Evolutionary conservation across 1,284 basidiomycete species (phyloP), one percentile per base, ranked within the genome.

Genomic region (Prillingera fragicola): DNA sequence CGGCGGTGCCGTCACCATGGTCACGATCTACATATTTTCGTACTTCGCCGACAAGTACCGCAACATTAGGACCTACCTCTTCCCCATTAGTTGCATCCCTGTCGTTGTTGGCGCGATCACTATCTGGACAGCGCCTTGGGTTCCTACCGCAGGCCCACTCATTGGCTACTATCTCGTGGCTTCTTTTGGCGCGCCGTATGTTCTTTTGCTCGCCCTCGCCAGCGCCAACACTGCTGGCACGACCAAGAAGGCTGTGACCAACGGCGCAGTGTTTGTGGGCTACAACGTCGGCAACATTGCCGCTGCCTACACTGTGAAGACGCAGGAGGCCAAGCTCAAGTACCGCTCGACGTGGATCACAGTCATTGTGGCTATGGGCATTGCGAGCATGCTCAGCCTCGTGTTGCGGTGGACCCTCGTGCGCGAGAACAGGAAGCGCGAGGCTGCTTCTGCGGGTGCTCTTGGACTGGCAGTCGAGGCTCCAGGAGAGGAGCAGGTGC

Each of bases 111-210:
- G 77, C 14, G 69, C 72, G 0, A 55, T 72, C n/a, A 54, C 56
- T 25, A 55, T 65, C 50, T 77, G 75, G 75, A 63, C 64, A 13
- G 73, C 70, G 1, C 60, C 71, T 21, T 75, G 73, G 73, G 45
- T 51, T 12, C 67, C 72, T 24, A 63, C 67, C 0, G 73, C 67
- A 2, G 65, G 73, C 1, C 74, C 75, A 0, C 54, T 77, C 12
- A 73, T 76, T 15, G 77, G 77, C 0, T 75, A 72, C 55, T 75
- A 73, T 48, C 62, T 74, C 13, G 58, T 65, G 8, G 62, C 60
- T 4, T 64, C 67, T 15, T 77, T 77, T 46, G 75, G 75, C 3
- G 73, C 75, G 2, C 74, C 75, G 5, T 75, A 73, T 43, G 75
- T 75, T 19, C 59, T 73, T 8, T 65, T 75, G 18, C 66, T 77